A percentile compares a stretch with the other conserved stretches of the same genome.
These are phyloP conservation scores for Metschnikowia drakensbergensis DNA, from an alignment of 805 yeast genomes.

Conservation along the genomic window DNA sequence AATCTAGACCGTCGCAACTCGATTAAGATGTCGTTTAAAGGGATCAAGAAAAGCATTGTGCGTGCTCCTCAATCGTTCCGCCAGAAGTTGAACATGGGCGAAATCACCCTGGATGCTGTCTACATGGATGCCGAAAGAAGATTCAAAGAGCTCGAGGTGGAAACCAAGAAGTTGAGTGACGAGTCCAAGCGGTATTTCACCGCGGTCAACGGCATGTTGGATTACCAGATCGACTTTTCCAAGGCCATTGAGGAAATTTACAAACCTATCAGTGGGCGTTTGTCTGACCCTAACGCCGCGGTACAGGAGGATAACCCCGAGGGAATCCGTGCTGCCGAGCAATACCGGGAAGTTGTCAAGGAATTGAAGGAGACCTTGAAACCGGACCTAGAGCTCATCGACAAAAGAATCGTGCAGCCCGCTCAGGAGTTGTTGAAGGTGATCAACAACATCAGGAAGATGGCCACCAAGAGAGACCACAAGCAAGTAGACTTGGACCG, in stretches of 20 bases:
- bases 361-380: constrained; percentile 81
- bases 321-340: constrained; percentile 92
- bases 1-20: not conserved
- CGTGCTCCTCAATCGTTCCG: constrained; percentile 91
- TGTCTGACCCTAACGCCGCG: constrained; percentile 83
- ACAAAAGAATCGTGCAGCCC: constrained; percentile 82
- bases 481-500: constrained; percentile 93
- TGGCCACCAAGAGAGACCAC: constrained; percentile 94
- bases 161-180: constrained; percentile 83
- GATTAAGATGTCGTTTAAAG: constrained; percentile 74
- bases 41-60: constrained; percentile 71
- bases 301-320: constrained; percentile 94
- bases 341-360: constrained; percentile 80
- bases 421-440: constrained; percentile 86
- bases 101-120: constrained; percentile 65
- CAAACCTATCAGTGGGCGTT: constrained; percentile 90
- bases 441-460: constrained; percentile 79
- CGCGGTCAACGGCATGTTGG: constrained; percentile 91
- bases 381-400: constrained; percentile 92
- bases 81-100: constrained; percentile 85
- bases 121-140: constrained; percentile 95
- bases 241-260: constrained; percentile 92
- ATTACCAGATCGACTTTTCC: constrained; percentile 92
- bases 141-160: constrained; percentile 85
- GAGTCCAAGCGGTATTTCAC: constrained; percentile 87